Conservation (phyloP, 805 yeast species). For the Zygosaccharomyces siamensis region DNA sequence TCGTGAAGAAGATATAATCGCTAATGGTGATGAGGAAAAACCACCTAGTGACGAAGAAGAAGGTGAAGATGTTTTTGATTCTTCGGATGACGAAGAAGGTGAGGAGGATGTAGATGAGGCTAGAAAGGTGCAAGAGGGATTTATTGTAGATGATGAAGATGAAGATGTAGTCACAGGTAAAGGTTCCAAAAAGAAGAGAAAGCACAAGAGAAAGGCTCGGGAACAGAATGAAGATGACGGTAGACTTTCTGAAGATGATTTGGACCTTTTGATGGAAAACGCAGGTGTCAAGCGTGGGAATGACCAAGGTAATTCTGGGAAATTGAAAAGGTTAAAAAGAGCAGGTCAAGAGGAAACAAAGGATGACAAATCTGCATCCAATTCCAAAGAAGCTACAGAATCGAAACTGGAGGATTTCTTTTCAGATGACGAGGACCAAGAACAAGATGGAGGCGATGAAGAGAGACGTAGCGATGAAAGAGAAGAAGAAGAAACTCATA, state of each 20-base stretch:
- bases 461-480: constrained; percentile 23
- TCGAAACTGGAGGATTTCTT: constrained; percentile 40
- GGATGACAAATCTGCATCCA: constrained; percentile 16
- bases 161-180: constrained; percentile 38
- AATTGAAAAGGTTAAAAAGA: constrained; percentile 77
- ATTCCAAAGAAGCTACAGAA: constrained; percentile 15
- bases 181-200: constrained; percentile 35
- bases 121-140: constrained; percentile 78
- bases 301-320: constrained; percentile 37
- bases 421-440: constrained; percentile 40
- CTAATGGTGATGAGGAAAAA: constrained; percentile 37
- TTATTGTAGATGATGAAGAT: constrained; percentile 88
- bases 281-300: constrained; percentile 61
- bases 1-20: constrained; percentile 30
- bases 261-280: constrained; percentile 86
- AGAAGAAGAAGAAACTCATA: constrained; percentile 22
- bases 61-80: constrained; percentile 54
- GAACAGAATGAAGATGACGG: constrained; percentile 48
- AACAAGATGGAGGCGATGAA: constrained; percentile 14
- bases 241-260: constrained; percentile 89
- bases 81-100: constrained; percentile 88
- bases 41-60: constrained; percentile 41
- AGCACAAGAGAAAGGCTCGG: constrained; percentile 40
- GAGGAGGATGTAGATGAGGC: constrained; percentile 87
- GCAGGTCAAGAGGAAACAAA: constrained; percentile 44